Percentiles rank a stretch among this genome's conserved stretches.
phyloP scores from a whole-genome alignment of 352 stramenopile species.

The Phytopythium kandeliae region DNA sequence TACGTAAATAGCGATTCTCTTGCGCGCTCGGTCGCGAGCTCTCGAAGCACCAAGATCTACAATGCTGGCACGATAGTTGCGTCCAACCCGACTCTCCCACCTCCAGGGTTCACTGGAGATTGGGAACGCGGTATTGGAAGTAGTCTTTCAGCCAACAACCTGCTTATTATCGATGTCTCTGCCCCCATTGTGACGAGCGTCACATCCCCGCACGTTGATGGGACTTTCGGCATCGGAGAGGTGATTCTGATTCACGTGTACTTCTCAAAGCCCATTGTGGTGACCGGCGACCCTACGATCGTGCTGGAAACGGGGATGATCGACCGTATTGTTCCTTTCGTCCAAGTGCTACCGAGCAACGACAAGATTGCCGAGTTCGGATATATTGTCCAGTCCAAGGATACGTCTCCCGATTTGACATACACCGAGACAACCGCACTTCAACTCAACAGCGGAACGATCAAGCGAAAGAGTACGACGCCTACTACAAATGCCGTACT shows the following conservation, averaged over 20 bases:
- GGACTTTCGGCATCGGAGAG: slow-evolving; percentile 69
- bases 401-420: slow-evolving; percentile 62
- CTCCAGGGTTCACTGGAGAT: slow-evolving; percentile 36
- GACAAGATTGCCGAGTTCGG: slow-evolving; percentile 51
- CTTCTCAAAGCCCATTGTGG: slow-evolving; percentile 64
- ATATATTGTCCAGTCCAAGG: slow-evolving; percentile 67
- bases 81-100: slow-evolving; percentile 43
- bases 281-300: slow-evolving; percentile 47
- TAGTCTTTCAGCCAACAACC: slow-evolving; percentile 43
- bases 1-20: slow-evolving; percentile 65
- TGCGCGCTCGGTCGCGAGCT: slow-evolving; percentile 23
- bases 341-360: slow-evolving; percentile 27
- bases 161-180: slow-evolving; percentile 47
- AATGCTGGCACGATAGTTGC: slow-evolving; percentile 26
- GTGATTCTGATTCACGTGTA: slow-evolving; percentile 62
- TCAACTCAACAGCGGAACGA: slow-evolving; percentile 48
- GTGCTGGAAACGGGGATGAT: slow-evolving; percentile 61
- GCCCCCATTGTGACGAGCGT: slow-evolving; percentile 39
- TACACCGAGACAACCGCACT: slow-evolving; percentile 45
- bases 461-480: slow-evolving; percentile 45
- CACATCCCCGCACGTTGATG: slow-evolving; percentile 50
- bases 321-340: slow-evolving; percentile 54
- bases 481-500: slow-evolving; percentile 44
- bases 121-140: slow-evolving; percentile 59
- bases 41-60: slow-evolving; percentile 19